Evolutionary conservation across 164 flowering plant species (phyloP).

Genomic region (Chimonanthus salicifolius): DNA sequence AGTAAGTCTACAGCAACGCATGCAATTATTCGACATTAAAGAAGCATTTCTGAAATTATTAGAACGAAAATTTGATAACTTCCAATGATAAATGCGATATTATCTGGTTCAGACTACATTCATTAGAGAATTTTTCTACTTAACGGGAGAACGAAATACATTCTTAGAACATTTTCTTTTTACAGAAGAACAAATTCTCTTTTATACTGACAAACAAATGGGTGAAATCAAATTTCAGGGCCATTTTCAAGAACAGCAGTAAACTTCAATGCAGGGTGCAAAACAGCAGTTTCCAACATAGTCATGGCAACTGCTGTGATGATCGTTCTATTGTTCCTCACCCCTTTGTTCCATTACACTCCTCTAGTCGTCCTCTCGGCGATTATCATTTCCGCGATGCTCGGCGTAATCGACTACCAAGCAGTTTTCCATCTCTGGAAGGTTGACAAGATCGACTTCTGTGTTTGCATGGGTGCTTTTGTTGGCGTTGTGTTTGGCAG

Average conservation of each 20-base stretch:
- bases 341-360: slow-evolving; percentile 73
- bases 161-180: background rate
- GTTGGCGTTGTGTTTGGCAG: slow-evolving; percentile 60
- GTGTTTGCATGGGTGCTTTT: slow-evolving; percentile 52
- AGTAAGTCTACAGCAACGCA: background rate
- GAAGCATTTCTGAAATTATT: too few species aligned
- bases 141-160: too few species aligned
- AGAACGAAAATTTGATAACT: too few species aligned
- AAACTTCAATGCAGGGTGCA: slow-evolving; percentile 81
- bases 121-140: too few species aligned
- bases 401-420: slow-evolving; percentile 63
- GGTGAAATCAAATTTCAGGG: slow-evolving; percentile 31
- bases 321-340: slow-evolving; percentile 56
- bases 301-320: slow-evolving; percentile 71
- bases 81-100: too few species aligned
- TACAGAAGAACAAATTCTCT: background rate
- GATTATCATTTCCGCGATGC: slow-evolving; percentile 65
- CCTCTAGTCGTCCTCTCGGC: slow-evolving; percentile 70
- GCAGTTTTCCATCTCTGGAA: slow-evolving; percentile 59
- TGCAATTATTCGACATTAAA: background rate
- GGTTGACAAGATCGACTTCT: slow-evolving; percentile 62
- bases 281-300: slow-evolving; percentile 66
- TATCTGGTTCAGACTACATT: too few species aligned
- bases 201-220: background rate
- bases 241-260: slow-evolving; percentile 74